Evolutionary conservation across 2,329 filamentous ascomycete genomes (phyloP).

Genomic region (Neofusicoccum kwambonambiense): DNA sequence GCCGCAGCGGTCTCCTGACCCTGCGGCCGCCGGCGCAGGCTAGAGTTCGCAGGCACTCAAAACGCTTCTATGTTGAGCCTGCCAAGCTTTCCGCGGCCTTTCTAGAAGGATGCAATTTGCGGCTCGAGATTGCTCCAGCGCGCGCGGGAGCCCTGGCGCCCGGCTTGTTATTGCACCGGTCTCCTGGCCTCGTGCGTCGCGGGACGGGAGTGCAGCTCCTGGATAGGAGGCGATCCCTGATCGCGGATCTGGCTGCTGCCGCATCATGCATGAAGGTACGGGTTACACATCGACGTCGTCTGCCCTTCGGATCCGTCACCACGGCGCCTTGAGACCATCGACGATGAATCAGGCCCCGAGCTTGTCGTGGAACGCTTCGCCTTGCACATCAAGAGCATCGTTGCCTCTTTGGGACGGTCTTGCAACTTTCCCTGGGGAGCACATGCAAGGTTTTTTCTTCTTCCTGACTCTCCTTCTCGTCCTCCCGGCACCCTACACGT

Average conservation of each 20-base stretch:
- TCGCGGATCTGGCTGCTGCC: background rate
- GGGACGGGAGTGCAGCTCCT: background rate
- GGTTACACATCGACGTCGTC: background rate
- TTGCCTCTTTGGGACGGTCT: background rate
- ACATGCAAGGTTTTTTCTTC: background rate
- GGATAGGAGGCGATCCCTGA: background rate
- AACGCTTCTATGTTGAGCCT: background rate
- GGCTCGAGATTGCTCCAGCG: background rate
- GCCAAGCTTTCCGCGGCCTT: background rate
- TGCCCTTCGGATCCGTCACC: background rate
- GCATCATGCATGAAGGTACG: background rate
- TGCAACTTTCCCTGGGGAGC: background rate
- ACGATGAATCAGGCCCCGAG: background rate
- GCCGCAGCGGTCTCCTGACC: background rate
- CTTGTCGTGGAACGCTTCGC: background rate
- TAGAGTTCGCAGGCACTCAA: background rate
- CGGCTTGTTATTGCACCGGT: background rate
- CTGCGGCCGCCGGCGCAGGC: background rate
- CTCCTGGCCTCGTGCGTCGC: background rate
- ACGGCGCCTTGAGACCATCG: background rate
- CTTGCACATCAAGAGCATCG: background rate
- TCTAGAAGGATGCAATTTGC: constrained; percentile 8
- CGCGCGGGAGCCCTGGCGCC: too few relatives aligned
- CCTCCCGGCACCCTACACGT: background rate
- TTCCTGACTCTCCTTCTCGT: background rate